Evolutionary conservation across 2,329 filamentous ascomycete genomes (phyloP), one percentile per base, ranked within the genome.

Genomic region (Cyphellophora attinorum): DNA sequence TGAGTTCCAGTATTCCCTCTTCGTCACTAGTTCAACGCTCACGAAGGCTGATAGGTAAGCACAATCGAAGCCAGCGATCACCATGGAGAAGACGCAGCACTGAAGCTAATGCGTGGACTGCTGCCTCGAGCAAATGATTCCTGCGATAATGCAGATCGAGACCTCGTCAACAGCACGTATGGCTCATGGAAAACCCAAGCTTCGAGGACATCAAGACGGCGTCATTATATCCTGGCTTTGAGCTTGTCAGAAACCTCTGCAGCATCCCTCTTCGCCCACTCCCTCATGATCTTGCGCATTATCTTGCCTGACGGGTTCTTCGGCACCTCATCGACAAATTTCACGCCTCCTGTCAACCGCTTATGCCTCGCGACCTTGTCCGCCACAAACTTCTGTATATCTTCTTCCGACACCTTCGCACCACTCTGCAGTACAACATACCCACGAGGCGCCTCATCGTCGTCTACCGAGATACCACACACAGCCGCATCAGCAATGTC

Each of bases 221-320:
- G n/a, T n/a, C n/a, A n/a, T n/a, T 25, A 25, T n/a, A 25, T 25
- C 21, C n/a, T 25, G 8, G 21, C 21, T n/a, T 25, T 25, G 8
- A n/a, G 8, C 21, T n/a, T n/a, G 8, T n/a, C 21, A 8, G 8
- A 8, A 25, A 25, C 8, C 21, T 25, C 21, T n/a, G 8, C 8
- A 8, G 21, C 44, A 29, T 44, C 42, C 18, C 31, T 29, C 34
- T 70, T 73, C 5, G 70, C 64, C 70, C 69, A 74, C 29, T 74
- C 67, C 44, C 65, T 65, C 55, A 76, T 57, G 3, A 67, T 51
- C 46, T 73, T 73, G 30, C 71, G 57, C 51, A 70, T 60, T 31
- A 76, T 75, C 59, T 76, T 76, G 6, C 72, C 72, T 40, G 65
- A 70, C 11, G 67, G 62, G 29, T 73, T 54, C 51, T 73, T 74